Evolutionary conservation across 2,329 filamentous ascomycete species (phyloP).

Genomic region (Mollisiaceae sp.): DNA sequence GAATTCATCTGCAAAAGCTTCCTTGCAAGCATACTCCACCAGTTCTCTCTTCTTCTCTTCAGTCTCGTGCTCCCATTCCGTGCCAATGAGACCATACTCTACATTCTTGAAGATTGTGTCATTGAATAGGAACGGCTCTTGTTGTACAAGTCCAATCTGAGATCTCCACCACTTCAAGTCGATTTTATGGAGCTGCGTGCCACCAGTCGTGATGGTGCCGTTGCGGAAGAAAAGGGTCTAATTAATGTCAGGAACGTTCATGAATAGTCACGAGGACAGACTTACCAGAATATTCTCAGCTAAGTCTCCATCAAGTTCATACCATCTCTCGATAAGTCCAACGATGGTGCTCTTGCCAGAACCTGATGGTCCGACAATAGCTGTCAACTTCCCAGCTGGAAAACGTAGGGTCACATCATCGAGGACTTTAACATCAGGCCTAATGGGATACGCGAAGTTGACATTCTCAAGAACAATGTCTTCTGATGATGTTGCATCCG

Average conservation of each 20-base stretch:
- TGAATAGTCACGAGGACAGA: background rate
- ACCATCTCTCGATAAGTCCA: conserved; percentile 74
- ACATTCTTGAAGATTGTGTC: conserved; percentile 69
- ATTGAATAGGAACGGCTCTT: conserved; percentile 72
- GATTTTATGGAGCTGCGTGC: conserved; percentile 59
- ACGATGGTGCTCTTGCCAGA: conserved; percentile 78
- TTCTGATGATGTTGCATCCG: conserved; percentile 53
- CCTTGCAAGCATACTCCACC: conserved; percentile 67
- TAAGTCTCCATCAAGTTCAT: conserved; percentile 56
- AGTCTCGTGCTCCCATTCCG: conserved; percentile 55
- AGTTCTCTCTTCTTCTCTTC: conserved; percentile 63
- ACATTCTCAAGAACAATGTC: conserved; percentile 69
- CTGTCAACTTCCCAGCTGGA: conserved; percentile 68
- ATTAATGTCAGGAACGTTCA: background rate
- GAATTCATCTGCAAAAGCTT: conserved; percentile 73
- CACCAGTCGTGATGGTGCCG: conserved; percentile 59
- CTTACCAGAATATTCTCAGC: conserved; percentile 13
- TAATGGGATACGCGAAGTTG: conserved; percentile 74
- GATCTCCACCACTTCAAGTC: conserved; percentile 66
- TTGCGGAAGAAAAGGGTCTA: conserved; percentile 34
- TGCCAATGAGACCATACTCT: conserved; percentile 60
- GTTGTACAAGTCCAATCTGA: conserved; percentile 69
- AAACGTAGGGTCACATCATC: conserved; percentile 46
- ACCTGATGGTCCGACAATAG: conserved; percentile 75
- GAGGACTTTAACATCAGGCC: conserved; percentile 68